Conservation (phyloP, 345 rosid genomes). For the Nasturtium officinale region DNA sequence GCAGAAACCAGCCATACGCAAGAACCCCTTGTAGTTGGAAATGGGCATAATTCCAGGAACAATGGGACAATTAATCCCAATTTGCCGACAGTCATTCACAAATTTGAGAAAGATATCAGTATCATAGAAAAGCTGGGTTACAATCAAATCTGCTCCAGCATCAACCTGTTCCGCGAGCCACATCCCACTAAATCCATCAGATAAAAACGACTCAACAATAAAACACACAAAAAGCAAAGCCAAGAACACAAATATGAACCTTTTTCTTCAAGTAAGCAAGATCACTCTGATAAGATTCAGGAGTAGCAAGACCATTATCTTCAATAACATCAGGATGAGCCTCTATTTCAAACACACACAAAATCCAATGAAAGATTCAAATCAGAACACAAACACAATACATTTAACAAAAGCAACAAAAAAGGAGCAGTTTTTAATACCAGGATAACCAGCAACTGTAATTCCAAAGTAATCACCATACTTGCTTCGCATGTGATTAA, state of each 20-base stretch:
- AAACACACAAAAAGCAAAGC: slow-evolving; percentile 11
- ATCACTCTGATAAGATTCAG: slow-evolving; percentile 74
- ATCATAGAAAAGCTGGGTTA: slow-evolving; percentile 88
- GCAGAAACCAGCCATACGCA: slow-evolving; percentile 96
- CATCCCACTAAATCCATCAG: slow-evolving; percentile 21
- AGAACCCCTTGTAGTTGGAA: slow-evolving; percentile 87
- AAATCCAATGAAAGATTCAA: slow-evolving; percentile 14
- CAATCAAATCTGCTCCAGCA: slow-evolving; percentile 93
- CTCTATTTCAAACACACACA: slow-evolving; percentile 50
- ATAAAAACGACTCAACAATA: neutral
- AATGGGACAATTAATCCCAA: slow-evolving; percentile 83
- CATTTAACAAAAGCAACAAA: neutral
- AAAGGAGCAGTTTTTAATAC: slow-evolving; percentile 35
- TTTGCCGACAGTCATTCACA: slow-evolving; percentile 88
- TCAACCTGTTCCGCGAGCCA: slow-evolving; percentile 60
- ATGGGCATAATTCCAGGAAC: slow-evolving; percentile 99
- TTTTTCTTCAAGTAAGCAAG: slow-evolving; percentile 87
- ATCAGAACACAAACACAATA: neutral
- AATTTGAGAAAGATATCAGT: slow-evolving; percentile 90
- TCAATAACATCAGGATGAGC: slow-evolving; percentile 91
- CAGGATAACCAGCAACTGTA: slow-evolving; percentile 99
- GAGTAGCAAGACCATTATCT: slow-evolving; percentile 66
- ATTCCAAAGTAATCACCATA: slow-evolving; percentile 93
- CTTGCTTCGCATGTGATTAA: slow-evolving; percentile 70
- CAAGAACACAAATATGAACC: slow-evolving; percentile 44